Evolutionary conservation across 2,329 filamentous ascomycete genomes (phyloP).

Genomic region (Curvularia lunata): DNA sequence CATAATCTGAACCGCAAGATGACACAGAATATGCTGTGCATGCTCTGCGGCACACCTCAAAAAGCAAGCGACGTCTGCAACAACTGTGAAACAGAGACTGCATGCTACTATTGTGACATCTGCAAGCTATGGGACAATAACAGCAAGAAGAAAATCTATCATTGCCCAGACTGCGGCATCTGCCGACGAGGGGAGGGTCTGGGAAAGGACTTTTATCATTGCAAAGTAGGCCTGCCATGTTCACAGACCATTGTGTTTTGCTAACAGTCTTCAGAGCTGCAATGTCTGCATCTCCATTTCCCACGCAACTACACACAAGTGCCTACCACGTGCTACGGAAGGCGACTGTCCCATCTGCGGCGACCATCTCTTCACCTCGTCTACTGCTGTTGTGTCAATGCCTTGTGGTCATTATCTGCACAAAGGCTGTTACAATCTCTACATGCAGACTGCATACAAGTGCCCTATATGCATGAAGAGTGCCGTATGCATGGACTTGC

Average conservation of each 20-base stretch:
- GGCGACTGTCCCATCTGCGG: constrained; percentile 97
- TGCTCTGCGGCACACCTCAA: constrained; percentile 89
- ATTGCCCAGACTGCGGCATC: constrained; percentile 95
- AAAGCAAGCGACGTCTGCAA: constrained; percentile 78
- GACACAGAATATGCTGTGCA: constrained; percentile 96
- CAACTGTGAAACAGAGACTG: constrained; percentile 76
- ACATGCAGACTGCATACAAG: constrained; percentile 90
- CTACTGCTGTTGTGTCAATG: constrained; percentile 89
- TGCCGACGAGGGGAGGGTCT: constrained; percentile 89
- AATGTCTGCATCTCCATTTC: constrained; percentile 93
- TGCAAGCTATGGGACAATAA: constrained; percentile 99
- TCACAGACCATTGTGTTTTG: background rate
- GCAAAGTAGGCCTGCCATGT: constrained; percentile 72
- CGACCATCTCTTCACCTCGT: constrained; percentile 94
- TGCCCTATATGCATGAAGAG: constrained; percentile 97
- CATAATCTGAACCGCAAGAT: constrained; percentile 80
- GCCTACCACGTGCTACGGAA: constrained; percentile 78
- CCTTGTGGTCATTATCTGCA: constrained; percentile 96
- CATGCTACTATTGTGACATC: constrained; percentile 89
- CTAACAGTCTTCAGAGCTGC: constrained; percentile 60
- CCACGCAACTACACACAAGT: constrained; percentile 84
- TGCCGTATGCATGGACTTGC: constrained; percentile 95
- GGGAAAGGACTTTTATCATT: constrained; percentile 97
- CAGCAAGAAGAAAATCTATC: constrained; percentile 87
- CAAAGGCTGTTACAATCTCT: constrained; percentile 82